These are phyloP conservation scores for Lodderomyces metapsilosis DNA, from an alignment of 1,139 yeast genomes.

Conservation along the genomic window DNA sequence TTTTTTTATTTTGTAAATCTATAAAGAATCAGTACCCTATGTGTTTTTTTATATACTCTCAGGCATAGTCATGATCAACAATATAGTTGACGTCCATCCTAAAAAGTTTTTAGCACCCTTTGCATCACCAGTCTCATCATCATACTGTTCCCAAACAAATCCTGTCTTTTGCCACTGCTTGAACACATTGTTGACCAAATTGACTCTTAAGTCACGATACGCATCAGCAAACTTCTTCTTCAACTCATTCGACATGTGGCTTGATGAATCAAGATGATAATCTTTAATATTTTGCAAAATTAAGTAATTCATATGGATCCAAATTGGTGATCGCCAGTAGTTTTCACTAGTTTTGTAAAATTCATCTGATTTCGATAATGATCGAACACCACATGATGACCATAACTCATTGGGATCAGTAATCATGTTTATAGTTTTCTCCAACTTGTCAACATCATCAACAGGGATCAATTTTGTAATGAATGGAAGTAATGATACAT, in stretches of 20 bases:
- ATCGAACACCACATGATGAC: slow-evolving; percentile 78
- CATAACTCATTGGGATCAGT: slow-evolving; percentile 73
- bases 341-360: slow-evolving; percentile 78
- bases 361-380: slow-evolving; percentile 68
- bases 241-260: slow-evolving; percentile 26
- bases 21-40: no score
- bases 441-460: slow-evolving; percentile 48
- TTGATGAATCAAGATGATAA: slow-evolving; percentile 36
- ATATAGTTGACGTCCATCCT: slow-evolving; percentile 90
- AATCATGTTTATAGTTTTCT: slow-evolving; percentile 53
- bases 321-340: slow-evolving; percentile 94
- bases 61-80: slow-evolving; percentile 81
- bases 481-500: slow-evolving; percentile 84
- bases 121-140: slow-evolving; percentile 71
- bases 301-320: slow-evolving; percentile 90
- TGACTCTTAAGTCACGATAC: slow-evolving; percentile 59
- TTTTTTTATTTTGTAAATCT: not conserved
- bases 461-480: slow-evolving; percentile 63
- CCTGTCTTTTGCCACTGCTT: slow-evolving; percentile 74
- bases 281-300: slow-evolving; percentile 65
- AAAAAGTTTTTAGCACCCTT: slow-evolving; percentile 86
- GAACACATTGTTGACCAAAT: slow-evolving; percentile 67
- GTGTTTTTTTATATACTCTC: slow-evolving; percentile 25
- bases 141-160: slow-evolving; percentile 89
- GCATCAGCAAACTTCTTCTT: slow-evolving; percentile 34